These are phyloP conservation scores for Thalia dealbata DNA, from an alignment of 176 grass and related monocot genomes.

Conservation along the genomic window DNA sequence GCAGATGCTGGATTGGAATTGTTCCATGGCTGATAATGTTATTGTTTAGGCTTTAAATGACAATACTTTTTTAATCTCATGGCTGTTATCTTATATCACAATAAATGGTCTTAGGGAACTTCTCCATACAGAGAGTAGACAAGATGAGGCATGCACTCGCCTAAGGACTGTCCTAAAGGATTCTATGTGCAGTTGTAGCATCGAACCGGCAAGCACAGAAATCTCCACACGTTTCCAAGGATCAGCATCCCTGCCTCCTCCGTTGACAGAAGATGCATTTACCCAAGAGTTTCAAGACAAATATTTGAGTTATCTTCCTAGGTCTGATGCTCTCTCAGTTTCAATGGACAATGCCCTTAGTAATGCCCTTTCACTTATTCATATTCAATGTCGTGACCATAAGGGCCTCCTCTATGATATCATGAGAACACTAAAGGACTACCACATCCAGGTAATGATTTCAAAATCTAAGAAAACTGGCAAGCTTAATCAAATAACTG, in stretches of 20 bases:
- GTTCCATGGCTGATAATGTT: no score
- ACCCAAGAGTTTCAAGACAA: neutral
- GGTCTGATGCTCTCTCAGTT: neutral
- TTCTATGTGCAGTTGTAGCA: conserved; percentile 3
- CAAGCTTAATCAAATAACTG: neutral
- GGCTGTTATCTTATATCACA: no score
- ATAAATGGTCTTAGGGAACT: conserved; percentile 8
- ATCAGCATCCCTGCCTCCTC: conserved; percentile 4
- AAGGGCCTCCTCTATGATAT: conserved; percentile 19
- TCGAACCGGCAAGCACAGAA: conserved; percentile 8
- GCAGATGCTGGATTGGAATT: no score
- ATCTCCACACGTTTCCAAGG: conserved; percentile 1
- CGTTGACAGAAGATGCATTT: conserved; percentile 6
- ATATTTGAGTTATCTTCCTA: neutral
- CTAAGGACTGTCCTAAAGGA: conserved; percentile 16
- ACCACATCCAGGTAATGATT: conserved; percentile 15
- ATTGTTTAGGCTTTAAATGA: no score
- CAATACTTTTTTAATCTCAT: no score
- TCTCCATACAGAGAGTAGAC: conserved; percentile 9
- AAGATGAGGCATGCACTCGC: conserved; percentile 6
- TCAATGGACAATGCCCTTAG: conserved; percentile 15
- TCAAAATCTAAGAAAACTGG: neutral
- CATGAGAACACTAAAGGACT: conserved; percentile 22
- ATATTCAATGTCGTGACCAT: conserved; percentile 13
- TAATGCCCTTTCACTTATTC: conserved; percentile 12